These are phyloP conservation scores for Penicillium expansum DNA, from an alignment of 2,329 filamentous ascomycete genomes.

Conservation along the genomic window DNA sequence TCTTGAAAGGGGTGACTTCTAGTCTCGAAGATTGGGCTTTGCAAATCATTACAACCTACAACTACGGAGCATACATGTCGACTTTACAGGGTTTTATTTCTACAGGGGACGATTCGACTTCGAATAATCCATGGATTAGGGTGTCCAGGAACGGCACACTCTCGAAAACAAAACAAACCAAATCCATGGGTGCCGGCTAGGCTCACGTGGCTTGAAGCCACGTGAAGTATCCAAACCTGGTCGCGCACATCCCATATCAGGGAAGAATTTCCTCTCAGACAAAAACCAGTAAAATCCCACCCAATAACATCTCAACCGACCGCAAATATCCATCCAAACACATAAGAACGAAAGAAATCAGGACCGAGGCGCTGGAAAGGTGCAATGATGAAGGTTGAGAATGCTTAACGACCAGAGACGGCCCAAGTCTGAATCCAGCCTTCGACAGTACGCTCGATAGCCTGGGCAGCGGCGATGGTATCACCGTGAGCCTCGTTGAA, in stretches of 20 bases:
- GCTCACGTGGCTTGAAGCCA: not conserved
- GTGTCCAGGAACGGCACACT: not conserved
- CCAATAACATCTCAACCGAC: not conserved
- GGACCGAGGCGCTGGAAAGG: not conserved
- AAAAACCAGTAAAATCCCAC: not conserved
- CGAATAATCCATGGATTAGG: not conserved
- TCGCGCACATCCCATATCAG: not conserved
- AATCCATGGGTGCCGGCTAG: not conserved
- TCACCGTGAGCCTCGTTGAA: conserved; percentile 18
- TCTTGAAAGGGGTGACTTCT: not conserved
- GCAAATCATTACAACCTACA: not conserved
- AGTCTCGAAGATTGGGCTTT: not conserved
- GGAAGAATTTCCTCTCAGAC: not conserved
- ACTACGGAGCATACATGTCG: not conserved
- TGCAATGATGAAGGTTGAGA: not conserved
- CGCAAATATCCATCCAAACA: not conserved
- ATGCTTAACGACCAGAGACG: conserved; percentile 1
- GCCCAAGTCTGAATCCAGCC: conserved; percentile 23
- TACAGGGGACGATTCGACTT: not conserved
- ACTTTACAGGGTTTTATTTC: not conserved
- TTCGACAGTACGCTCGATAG: conserved; percentile 20
- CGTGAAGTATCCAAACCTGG: not conserved
- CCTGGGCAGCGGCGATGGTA: conserved; percentile 3
- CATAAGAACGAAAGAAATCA: not conserved
- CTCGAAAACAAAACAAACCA: not conserved